A percentile compares a stretch with the other conserved stretches of the same genome.
Conservation (phyloP, 305 asterid genomes). For the Fraxinus velutina region DNA sequence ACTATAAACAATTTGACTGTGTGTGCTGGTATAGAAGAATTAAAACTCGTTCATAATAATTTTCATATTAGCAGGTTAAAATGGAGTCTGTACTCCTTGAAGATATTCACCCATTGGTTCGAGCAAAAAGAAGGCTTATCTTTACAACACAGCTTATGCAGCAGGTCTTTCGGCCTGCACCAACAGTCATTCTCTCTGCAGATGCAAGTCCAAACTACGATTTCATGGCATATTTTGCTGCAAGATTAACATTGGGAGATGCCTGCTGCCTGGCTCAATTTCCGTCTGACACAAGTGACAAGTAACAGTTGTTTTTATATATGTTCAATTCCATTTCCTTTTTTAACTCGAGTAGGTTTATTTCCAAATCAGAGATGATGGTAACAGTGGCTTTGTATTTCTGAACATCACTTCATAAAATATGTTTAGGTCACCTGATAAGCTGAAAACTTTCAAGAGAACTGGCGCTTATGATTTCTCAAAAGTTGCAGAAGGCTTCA, state of each 20-base stretch:
- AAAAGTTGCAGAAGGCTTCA: constrained; percentile 37
- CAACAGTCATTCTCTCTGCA: constrained; percentile 44
- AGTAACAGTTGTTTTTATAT: constrained; percentile 31
- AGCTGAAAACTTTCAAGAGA: constrained; percentile 33
- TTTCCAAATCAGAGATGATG: background rate
- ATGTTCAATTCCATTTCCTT: background rate
- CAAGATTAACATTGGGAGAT: constrained; percentile 61
- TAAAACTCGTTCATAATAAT: constrained; percentile 8
- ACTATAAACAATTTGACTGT: background rate
- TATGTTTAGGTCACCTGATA: constrained; percentile 43
- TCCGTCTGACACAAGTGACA: constrained; percentile 29
- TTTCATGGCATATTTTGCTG: constrained; percentile 43
- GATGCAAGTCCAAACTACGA: constrained; percentile 45
- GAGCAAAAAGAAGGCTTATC: constrained; percentile 60
- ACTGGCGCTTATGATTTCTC: constrained; percentile 31
- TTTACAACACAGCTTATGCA: constrained; percentile 59
- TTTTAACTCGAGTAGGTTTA: background rate
- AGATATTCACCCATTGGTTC: constrained; percentile 33
- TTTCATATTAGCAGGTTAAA: constrained; percentile 37
- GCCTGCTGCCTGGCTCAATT: constrained; percentile 45
- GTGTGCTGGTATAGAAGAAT: background rate
- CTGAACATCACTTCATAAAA: background rate
- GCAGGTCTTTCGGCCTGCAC: constrained; percentile 56
- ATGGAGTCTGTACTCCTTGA: constrained; percentile 38
- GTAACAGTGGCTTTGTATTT: background rate